Conservation (phyloP, 257 asterid genomes). For the Linderniella brevidens region DNA sequence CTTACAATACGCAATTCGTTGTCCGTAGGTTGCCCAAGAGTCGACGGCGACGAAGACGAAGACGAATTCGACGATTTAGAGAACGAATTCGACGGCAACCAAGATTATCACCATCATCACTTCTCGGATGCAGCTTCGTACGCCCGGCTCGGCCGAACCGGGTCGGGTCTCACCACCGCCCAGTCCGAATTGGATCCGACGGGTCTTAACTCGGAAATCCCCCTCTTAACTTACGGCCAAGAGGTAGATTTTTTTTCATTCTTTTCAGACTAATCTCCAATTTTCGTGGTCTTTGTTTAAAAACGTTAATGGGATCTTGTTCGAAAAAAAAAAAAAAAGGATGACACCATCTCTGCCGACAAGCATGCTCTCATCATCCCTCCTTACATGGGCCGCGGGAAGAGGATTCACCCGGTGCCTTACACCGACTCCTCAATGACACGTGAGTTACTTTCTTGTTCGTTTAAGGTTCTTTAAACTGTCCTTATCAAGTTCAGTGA, state of each 20-base stretch:
- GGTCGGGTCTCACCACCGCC: constrained; percentile 38
- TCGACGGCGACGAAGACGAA: constrained; percentile 94
- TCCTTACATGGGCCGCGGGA: constrained; percentile 49
- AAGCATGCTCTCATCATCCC: constrained; percentile 77
- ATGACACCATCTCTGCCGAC: constrained; percentile 66
- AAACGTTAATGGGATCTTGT: neutral
- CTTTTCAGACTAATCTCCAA: neutral
- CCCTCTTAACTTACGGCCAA: constrained; percentile 76
- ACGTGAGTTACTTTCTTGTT: constrained; percentile 18
- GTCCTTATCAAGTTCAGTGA: constrained; percentile 3
- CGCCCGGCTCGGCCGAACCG: constrained; percentile 30
- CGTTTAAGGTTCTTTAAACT: neutral
- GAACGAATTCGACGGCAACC: constrained; percentile 48
- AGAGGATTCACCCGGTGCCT: constrained; percentile 54
- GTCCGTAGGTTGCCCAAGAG: constrained; percentile 59
- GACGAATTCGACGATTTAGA: constrained; percentile 84
- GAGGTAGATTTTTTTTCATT: constrained; percentile 33
- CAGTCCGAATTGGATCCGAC: constrained; percentile 36
- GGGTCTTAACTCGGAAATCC: constrained; percentile 46
- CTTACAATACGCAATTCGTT: neutral
- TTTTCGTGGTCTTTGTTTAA: neutral
- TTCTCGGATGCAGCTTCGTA: constrained; percentile 34
- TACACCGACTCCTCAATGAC: constrained; percentile 59
- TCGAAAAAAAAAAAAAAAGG: constrained; percentile 25
- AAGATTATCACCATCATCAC: constrained; percentile 28